Evolutionary conservation across 805 yeast species (phyloP), one percentile per base, ranked within the genome.

Genomic region (Candida patagonica): DNA sequence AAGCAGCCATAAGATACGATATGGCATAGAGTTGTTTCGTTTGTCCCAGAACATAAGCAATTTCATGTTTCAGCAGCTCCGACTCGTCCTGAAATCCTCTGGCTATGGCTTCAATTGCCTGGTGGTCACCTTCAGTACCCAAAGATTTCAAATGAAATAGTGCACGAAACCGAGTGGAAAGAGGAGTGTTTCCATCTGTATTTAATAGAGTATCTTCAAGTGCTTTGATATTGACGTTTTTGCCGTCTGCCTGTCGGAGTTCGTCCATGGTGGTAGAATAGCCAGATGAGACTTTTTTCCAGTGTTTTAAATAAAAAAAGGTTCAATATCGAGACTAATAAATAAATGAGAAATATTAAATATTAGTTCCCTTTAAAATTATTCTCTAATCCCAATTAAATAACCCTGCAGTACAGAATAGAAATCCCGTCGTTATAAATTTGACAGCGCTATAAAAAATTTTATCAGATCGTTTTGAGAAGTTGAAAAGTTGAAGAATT

Each of bases 21-120:
- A 89, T 83, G 43, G 95, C 86, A 42, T 74, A 62, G 50, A 78
- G 57, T 65, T 88, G 88, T 59, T 83, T 79, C 35, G 96, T 88
- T 65, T 92, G 99, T 34, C 99, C 99, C 44, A 92, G 66, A 9
- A 89, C 96, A 55, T 92, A 92, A 6, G 98, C 97, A 41, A 92
- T 94, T 64, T 92, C 99, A 57, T 92, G 99, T 66, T 94, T 94
- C 57, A 92, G 71, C 40, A 92, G 72, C 62, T 94, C 98, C 16
- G 94, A 80, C 38, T 75, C 73, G 57, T 85, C 94, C 29, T 61
- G 61, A 56, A 92, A 92, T 6, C 89, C 80, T 52, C 76, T 88
- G 33, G 87, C 83, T 49, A 92, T 89, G 65, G 85, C 84, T 39
- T 81, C 74, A 40, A 89, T 74, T 38, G 94, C 94, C 24, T 71